Percentiles rank a stretch among this genome's conserved stretches.
Evolutionary conservation across 164 flowering plant genomes (phyloP).

Genomic region (Malania oleifera): DNA sequence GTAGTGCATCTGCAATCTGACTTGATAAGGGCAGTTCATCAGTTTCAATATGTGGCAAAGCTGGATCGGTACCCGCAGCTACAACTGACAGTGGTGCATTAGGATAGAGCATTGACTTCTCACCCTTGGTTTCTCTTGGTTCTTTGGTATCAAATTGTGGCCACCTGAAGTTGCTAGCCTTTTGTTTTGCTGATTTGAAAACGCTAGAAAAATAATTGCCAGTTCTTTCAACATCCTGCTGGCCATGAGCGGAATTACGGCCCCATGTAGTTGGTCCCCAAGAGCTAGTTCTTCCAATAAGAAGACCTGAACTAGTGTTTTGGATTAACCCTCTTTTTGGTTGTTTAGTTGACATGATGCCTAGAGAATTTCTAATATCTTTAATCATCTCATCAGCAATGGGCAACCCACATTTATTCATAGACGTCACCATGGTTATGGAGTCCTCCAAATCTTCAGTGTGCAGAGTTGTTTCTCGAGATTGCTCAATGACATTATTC

Average conservation of each 20-base stretch:
- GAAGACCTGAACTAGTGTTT: slow-evolving; percentile 23
- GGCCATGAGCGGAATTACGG: slow-evolving; percentile 18
- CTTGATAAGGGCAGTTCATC: slow-evolving; percentile 56
- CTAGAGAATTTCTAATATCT: slow-evolving; percentile 63
- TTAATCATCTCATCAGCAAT: slow-evolving; percentile 68
- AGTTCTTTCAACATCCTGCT: slow-evolving; percentile 26
- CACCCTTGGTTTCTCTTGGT: slow-evolving; percentile 8
- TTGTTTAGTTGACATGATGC: slow-evolving; percentile 47
- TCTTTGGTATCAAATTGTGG: slow-evolving; percentile 41
- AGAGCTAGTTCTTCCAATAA: slow-evolving; percentile 36
- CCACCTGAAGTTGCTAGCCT: slow-evolving; percentile 58
- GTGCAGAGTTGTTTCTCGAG: slow-evolving; percentile 54
- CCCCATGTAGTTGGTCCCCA: slow-evolving; percentile 51
- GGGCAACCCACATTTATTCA: slow-evolving; percentile 67
- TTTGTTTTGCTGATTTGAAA: slow-evolving; percentile 60
- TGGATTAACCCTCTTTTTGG: slow-evolving; percentile 51
- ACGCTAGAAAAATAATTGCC: slow-evolving; percentile 51
- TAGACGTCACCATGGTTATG: slow-evolving; percentile 55
- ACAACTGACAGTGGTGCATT: slow-evolving; percentile 16
- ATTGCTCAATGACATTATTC: slow-evolving; percentile 43
- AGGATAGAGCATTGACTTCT: slow-evolving; percentile 16
- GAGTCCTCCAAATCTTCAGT: slow-evolving; percentile 81
- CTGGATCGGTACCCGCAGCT: slow-evolving; percentile 22
- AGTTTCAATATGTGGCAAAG: slow-evolving; percentile 25
- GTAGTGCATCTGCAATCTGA: slow-evolving; percentile 31